Conservation (phyloP, 352 stramenopile species). For the Aphanomyces cochlioides region DNA sequence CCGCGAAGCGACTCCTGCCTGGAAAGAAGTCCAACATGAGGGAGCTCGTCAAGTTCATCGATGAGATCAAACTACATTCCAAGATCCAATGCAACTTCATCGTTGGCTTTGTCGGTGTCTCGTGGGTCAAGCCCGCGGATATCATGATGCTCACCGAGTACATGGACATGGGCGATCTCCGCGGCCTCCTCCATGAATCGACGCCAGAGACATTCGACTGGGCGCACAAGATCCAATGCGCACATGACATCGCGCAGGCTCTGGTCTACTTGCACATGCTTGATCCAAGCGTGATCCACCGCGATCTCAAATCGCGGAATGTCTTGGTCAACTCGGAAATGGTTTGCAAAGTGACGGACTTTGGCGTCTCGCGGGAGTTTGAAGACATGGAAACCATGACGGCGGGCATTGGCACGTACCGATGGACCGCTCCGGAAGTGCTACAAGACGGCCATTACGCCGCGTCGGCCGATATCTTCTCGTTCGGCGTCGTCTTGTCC, state of each 20-base stretch:
- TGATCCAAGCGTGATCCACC: neutral
- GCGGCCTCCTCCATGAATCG: neutral
- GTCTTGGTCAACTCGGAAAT: slow-evolving; percentile 5
- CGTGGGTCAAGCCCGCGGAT: neutral
- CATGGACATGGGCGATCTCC: slow-evolving; percentile 63
- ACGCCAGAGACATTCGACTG: neutral
- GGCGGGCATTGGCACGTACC: slow-evolving; percentile 6
- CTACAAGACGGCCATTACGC: neutral
- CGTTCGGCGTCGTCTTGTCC: neutral
- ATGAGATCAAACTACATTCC: too few species aligned
- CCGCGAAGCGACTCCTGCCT: too few species aligned
- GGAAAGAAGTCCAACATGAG: too few species aligned
- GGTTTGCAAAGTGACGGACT: slow-evolving; percentile 14
- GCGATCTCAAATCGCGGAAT: neutral
- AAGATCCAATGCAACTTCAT: neutral
- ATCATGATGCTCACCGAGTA: slow-evolving; percentile 59
- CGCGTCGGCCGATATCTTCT: slow-evolving; percentile 8
- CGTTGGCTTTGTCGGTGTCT: neutral
- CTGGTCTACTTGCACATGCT: slow-evolving; percentile 10
- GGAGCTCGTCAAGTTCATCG: too few species aligned
- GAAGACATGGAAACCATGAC: slow-evolving; percentile 8
- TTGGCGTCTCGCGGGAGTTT: slow-evolving; percentile 7
- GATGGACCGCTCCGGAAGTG: slow-evolving; percentile 13
- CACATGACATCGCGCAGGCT: neutral
- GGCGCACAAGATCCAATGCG: neutral